A percentile compares a stretch with the other conserved stretches of the same genome.
phyloP scores from a whole-genome alignment of 2,329 filamentous ascomycete species.

The Aotearoamyces nothofagi region DNA sequence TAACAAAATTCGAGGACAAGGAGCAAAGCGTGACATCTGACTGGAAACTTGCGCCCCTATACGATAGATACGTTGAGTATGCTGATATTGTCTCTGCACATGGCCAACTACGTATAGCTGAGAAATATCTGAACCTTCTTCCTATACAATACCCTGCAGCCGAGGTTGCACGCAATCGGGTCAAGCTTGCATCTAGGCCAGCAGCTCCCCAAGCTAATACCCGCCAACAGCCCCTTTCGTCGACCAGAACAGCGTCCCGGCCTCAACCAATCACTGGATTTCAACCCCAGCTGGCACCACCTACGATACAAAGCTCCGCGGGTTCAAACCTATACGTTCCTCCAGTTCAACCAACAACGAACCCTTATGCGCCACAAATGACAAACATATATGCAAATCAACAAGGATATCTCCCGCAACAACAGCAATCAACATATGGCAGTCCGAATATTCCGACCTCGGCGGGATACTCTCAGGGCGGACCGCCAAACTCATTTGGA shows the following conservation, averaged over 20 bases:
- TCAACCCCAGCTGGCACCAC: slow-evolving; percentile 28
- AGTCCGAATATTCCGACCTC: slow-evolving; percentile 15
- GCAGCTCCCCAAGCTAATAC: slow-evolving; percentile 23
- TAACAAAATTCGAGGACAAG: slow-evolving; percentile 76
- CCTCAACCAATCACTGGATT: slow-evolving; percentile 28
- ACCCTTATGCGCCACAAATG: slow-evolving; percentile 32
- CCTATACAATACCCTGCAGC: slow-evolving; percentile 74
- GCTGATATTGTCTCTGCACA: slow-evolving; percentile 87
- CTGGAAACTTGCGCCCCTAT: slow-evolving; percentile 81
- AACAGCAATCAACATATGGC: slow-evolving; percentile 19
- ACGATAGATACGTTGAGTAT: slow-evolving; percentile 94
- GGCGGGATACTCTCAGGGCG: slow-evolving; percentile 7
- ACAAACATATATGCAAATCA: slow-evolving; percentile 23
- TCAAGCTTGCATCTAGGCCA: slow-evolving; percentile 70
- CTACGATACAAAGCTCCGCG: slow-evolving; percentile 19
- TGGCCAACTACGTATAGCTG: slow-evolving; percentile 71
- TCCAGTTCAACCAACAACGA: slow-evolving; percentile 24
- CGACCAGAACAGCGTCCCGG: slow-evolving; percentile 26
- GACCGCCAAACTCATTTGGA: slow-evolving; percentile 24
- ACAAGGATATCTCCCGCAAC: slow-evolving; percentile 23
- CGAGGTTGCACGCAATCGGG: slow-evolving; percentile 70
- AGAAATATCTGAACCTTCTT: slow-evolving; percentile 82
- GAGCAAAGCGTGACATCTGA: slow-evolving; percentile 57
- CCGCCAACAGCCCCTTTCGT: slow-evolving; percentile 17
- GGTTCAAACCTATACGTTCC: slow-evolving; percentile 10